A percentile compares a stretch with the other conserved stretches of the same genome.
These are phyloP conservation scores for Talaromyces sp. DNA, from an alignment of 2,329 filamentous ascomycete species.

Conservation along the genomic window DNA sequence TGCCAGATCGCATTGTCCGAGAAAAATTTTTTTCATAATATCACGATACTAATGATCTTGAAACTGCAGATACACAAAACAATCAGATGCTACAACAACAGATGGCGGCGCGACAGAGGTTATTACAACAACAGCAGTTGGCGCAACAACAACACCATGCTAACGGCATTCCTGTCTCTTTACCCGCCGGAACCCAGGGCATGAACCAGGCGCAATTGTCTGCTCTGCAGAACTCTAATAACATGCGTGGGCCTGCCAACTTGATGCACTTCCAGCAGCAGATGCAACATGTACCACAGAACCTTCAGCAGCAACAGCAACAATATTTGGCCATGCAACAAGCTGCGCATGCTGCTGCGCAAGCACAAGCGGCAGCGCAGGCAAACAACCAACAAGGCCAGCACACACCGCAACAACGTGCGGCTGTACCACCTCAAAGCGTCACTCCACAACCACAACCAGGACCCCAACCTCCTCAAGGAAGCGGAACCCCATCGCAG, in stretches of 20 bases:
- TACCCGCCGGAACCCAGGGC: conserved; percentile 38
- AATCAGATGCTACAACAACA: conserved; percentile 43
- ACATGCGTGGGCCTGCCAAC: conserved; percentile 32
- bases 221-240: conserved; percentile 37
- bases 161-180: conserved; percentile 32
- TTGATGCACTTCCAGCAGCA: conserved; percentile 39
- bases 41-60: not conserved
- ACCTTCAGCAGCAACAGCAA: conserved; percentile 39
- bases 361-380: conserved; percentile 14
- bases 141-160: conserved; percentile 23
- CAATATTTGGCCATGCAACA: conserved; percentile 30
- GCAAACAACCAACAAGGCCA: conserved; percentile 33
- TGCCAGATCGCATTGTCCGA: not conserved
- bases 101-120: conserved; percentile 15
- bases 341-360: conserved; percentile 15
- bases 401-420: conserved; percentile 37
- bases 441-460: conserved; percentile 42
- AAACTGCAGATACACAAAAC: conserved; percentile 31
- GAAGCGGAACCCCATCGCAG: conserved; percentile 31
- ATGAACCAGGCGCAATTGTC: conserved; percentile 39
- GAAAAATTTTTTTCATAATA: not conserved
- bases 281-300: conserved; percentile 36
- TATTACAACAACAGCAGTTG: conserved; percentile 24
- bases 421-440: conserved; percentile 36
- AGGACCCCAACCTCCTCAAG: conserved; percentile 32